Evolutionary conservation across 2,329 filamentous ascomycete species (phyloP), one percentile per base, ranked within the genome.

Genomic region (Venturia aucupariae): DNA sequence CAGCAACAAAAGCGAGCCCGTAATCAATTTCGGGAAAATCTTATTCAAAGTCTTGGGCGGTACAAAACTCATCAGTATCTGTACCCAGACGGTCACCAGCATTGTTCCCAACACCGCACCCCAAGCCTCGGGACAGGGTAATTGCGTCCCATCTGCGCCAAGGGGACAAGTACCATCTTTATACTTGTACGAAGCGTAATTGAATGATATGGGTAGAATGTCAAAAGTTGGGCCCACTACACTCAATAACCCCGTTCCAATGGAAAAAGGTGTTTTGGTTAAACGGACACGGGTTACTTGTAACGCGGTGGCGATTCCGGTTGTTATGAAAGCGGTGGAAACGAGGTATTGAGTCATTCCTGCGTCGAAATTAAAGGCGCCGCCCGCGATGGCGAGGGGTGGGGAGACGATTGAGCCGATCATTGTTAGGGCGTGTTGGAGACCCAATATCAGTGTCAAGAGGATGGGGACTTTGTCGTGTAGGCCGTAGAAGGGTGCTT

Each of bases 41-140:
- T 63, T 67, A 55, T 71, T 71, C 4, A 72, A 62, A 1, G 68
- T 64, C 48, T 66, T 69, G 1, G 70, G 70, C 10, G 70, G 70
- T 1, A 72, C 69, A 27, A 72, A 70, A 22, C 69, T 67, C 68
- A 72, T 68, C 54, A 46, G 13, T 11, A 62, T 64, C 27, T 63
- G 68, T 5, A 71, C 67, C 69, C 76, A 79, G 4, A 78, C 77
- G 5, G 77, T 79, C 66, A 78, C 80, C 13, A 80, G 70, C 67
- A 79, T 76, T 11, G 69, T 70, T 8, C 70, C 70, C 10, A 72
- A 59, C 15, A 68, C 63, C 1, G 71, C 71, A 17, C 71, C 71
- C 67, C 70, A 72, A 8, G 69, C 70, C 17, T 70, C 68, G 11
- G 68, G 62, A 46, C 62, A 64, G 13, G 62, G 51, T 44, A 61